Base-by-base conservation (phyloP, 257 asterid species). In the Capsicum rhomboideum region DNA sequence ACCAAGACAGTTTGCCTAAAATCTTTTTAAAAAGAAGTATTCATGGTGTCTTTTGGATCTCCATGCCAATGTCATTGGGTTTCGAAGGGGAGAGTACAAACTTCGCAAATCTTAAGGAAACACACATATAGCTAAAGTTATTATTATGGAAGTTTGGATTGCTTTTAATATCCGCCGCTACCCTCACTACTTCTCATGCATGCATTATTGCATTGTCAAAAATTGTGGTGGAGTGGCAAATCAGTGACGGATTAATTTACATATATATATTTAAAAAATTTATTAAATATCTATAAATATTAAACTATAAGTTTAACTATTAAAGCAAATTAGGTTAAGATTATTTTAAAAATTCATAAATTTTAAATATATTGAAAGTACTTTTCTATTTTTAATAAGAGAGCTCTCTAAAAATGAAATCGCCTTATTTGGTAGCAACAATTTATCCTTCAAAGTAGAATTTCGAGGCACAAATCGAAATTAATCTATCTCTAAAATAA, bases 61-160 rank as follows among this genome's bases (percentile, higher is more conserved):
- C 31, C 50, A 56, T 29, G 49, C 4, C 53, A 74, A 26, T 75
- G 61, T 16, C 81, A 58, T 59, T 58, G 75, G 80, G 83, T 80
- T 87, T 88, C 85, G 86, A 49, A 74, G 50, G n/a, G 66, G 1
- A 69, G 37, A 26, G 50, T 83, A 82, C 89, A 80, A 68, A 71
- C 14, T 82, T 85, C 84, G 89, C 90, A 87, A 88, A 88, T 87
- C 90, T 87, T 88, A 87, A 90, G 90, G 90, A 88, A 74, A 86
- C 90, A 86, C n/a, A n/a, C n/a, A n/a, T 85, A 86, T n/a, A 86
- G 86, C 84, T 72, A 86, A 83, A 79, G 29, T 78, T 69, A 34
- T 75, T 66, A 34, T 34, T 34, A 79, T 84, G 26, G 86, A 84
- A 63, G 34, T 14, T 23, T 66, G 78, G 88, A 86, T 85, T 66